Evolutionary conservation across 2,329 filamentous ascomycete species (phyloP), one percentile per base, ranked within the genome.

Genomic region (Zymoseptoria passerinii): DNA sequence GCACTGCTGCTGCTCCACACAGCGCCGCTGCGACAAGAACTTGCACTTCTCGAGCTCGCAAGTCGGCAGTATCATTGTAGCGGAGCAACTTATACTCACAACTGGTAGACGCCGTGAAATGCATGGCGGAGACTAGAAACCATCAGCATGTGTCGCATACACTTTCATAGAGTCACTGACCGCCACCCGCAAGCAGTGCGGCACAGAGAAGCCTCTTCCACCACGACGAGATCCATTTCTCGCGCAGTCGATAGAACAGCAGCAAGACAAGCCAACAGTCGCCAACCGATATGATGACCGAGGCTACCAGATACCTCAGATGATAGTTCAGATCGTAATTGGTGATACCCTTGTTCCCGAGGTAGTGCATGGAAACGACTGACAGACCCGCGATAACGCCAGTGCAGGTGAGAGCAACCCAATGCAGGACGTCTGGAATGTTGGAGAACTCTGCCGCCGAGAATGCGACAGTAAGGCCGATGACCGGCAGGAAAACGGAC

Each of bases 311-410:
- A 67, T 84, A 83, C 20, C 74, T 75, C 13, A 75, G 68, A 3
- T 74, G 72, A 65, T 92, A 91, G 9, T 77, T 74, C 65, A 88
- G 86, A 3, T 70, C 73, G 68, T 94, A 95, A 70, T 95, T 92
- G 28, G 80, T 79, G 61, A 92, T 90, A 35, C 89, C 90, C 29
- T 87, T 82, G 69, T 95, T 91, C n/a, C 89, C 89, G 18, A 92
- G 77, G 67, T 94, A 95, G 71, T 95, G 89, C 90, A 95, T 94
- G 29, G 87, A 88, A 60, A 87, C 90, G 53, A 94, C 86, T 20
- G 89, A 86, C 4, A 84, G 78, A 13, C 90, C 90, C 1, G 87
- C 87, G 50, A 92, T 78, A 1, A 83, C 68, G 6, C 90, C 89
- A 8, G 87, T 86, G 4, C 83, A 68, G 7, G 80, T 68, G 5